These are phyloP conservation scores for Trifolium repens DNA, from an alignment of 306 rosid genomes.

Conservation along the genomic window DNA sequence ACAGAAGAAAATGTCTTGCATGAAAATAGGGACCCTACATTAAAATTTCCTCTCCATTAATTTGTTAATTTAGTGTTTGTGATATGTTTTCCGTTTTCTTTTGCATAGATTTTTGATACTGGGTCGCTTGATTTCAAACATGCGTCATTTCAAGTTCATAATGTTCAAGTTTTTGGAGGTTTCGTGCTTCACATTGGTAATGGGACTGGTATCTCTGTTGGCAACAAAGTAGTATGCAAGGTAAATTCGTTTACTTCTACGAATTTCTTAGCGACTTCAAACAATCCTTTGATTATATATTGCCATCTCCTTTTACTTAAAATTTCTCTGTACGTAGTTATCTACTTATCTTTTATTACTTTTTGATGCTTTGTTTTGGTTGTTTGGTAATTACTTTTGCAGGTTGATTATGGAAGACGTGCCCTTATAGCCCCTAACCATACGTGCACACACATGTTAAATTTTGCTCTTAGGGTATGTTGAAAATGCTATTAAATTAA, in stretches of 20 bases:
- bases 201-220: conserved; percentile 68
- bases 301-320: conserved; percentile 27
- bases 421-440: conserved; percentile 89
- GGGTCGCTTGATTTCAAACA: conserved; percentile 73
- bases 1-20: neutral
- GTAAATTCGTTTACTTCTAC: conserved; percentile 47
- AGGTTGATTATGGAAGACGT: conserved; percentile 94
- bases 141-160: conserved; percentile 69
- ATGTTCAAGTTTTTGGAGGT: conserved; percentile 94
- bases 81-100: conserved; percentile 19
- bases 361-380: neutral
- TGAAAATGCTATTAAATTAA: conserved; percentile 22
- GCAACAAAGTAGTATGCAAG: conserved; percentile 81
- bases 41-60: conserved; percentile 9
- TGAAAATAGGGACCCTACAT: conserved; percentile 10
- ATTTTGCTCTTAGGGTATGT: conserved; percentile 91
- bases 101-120: conserved; percentile 80
- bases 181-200: conserved; percentile 85
- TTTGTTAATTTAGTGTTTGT: conserved; percentile 37
- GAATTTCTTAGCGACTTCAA: neutral
- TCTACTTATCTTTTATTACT: conserved; percentile 1
- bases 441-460: conserved; percentile 96
- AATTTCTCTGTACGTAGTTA: conserved; percentile 15
- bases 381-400: conserved; percentile 39
- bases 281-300: conserved; percentile 19